A percentile compares a stretch with the other conserved stretches of the same genome.
Conservation (phyloP, 2,329 filamentous ascomycete species). For the Bimuria novae-zelandiae region DNA sequence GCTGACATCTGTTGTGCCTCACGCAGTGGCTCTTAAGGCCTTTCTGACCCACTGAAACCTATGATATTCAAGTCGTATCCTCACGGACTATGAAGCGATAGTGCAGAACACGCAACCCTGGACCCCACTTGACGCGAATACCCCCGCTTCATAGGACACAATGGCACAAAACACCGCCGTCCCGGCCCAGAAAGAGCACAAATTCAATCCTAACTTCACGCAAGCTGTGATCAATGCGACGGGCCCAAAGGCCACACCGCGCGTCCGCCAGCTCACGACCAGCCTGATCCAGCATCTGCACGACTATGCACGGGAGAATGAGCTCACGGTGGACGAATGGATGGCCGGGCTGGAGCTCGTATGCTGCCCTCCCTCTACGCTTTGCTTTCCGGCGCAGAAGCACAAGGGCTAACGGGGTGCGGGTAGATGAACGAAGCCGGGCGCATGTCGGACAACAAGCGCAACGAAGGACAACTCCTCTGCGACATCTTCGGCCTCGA, state of each 20-base stretch:
- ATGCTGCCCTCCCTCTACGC: no score
- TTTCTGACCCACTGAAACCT: no score
- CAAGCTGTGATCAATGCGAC: slow-evolving; percentile 73
- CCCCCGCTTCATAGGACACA: no score
- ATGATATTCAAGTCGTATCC: no score
- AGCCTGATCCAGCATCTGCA: slow-evolving; percentile 73
- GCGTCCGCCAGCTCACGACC: slow-evolving; percentile 66
- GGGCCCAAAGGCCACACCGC: slow-evolving; percentile 68
- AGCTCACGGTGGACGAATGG: slow-evolving; percentile 80
- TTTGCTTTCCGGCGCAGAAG: no score
- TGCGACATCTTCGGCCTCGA: slow-evolving; percentile 64
- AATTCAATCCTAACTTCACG: slow-evolving; percentile 78
- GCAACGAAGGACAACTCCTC: slow-evolving; percentile 67
- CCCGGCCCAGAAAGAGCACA: slow-evolving; percentile 38
- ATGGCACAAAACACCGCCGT: no score
- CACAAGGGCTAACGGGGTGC: not conserved
- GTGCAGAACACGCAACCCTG: no score
- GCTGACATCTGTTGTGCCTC: no score
- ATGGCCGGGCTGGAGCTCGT: slow-evolving; percentile 73
- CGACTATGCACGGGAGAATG: slow-evolving; percentile 76
- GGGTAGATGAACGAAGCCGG: slow-evolving; percentile 63
- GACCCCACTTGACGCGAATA: no score
- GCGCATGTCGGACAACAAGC: slow-evolving; percentile 64
- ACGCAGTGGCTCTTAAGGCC: no score
- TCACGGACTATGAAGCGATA: no score